phyloP scores from a whole-genome alignment of 495 filamentous ascomycete species.

The Podospora tetraspora region DNA sequence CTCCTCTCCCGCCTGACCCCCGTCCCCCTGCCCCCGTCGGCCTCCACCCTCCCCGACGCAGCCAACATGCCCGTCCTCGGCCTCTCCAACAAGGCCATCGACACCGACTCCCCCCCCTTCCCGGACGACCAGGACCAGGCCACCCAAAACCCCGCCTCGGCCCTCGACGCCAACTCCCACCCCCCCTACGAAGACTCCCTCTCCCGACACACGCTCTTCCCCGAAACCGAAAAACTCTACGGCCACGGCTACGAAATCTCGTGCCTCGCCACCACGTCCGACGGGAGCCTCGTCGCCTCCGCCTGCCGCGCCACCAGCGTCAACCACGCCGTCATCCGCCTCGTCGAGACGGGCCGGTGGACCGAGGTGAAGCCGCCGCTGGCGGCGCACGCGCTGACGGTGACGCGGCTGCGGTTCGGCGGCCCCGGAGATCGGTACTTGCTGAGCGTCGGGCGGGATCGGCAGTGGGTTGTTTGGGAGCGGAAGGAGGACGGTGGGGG shows the following conservation, averaged over 20 bases:
- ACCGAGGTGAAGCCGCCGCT: constrained; percentile 80
- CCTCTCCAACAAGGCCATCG: constrained; percentile 89
- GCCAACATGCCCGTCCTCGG: constrained; percentile 92
- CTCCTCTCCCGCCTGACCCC: constrained; percentile 66
- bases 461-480: constrained; percentile 81
- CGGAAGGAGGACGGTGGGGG: constrained; percentile 31
- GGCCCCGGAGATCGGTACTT: constrained; percentile 58
- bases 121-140: constrained; percentile 27
- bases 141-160: constrained; percentile 31
- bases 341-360: constrained; percentile 84
- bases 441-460: constrained; percentile 84
- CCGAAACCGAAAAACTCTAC: constrained; percentile 94
- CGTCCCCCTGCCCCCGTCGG: constrained; percentile 29
- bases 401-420: constrained; percentile 74
- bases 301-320: constrained; percentile 87
- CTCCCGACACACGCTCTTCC: constrained; percentile 87
- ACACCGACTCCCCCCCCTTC: constrained; percentile 35
- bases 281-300: constrained; percentile 74
- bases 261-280: constrained; percentile 72
- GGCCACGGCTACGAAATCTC: constrained; percentile 99
- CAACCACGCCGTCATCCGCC: constrained; percentile 88
- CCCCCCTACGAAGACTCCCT: constrained; percentile 89
- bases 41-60: constrained; percentile 65
- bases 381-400: constrained; percentile 74
- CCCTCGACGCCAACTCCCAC: constrained; percentile 44